A percentile compares a stretch with the other conserved stretches of the same genome.
phyloP scores from a whole-genome alignment of 345 rosid species.

The Geranium rotundifolium region DNA sequence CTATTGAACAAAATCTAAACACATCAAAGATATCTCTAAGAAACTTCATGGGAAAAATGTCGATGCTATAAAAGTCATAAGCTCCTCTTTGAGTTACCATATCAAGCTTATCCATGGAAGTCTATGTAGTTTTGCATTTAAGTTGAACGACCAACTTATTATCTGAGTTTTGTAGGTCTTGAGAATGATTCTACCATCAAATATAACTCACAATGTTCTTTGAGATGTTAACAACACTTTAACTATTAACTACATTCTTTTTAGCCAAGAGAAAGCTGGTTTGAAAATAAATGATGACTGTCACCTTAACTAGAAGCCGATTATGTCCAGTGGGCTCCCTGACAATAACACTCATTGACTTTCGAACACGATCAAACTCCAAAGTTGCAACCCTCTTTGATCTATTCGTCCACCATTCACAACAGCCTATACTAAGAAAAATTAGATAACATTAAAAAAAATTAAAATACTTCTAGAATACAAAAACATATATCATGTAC shows the following conservation, averaged over 20 bases:
- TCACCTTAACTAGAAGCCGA: constrained; percentile 81
- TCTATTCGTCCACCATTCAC: constrained; percentile 74
- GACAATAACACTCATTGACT: constrained; percentile 82
- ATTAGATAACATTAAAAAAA: constrained; percentile 1
- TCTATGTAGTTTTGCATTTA: no score
- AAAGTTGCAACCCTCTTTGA: constrained; percentile 63
- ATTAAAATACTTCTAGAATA: neutral
- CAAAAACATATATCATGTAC: neutral
- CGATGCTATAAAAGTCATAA: no score
- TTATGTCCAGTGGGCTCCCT: constrained; percentile 49
- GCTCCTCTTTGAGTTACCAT: no score
- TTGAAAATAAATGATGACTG: constrained; percentile 1
- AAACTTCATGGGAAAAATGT: no score
- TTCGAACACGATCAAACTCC: constrained; percentile 82
- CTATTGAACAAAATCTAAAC: no score
- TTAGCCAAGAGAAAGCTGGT: neutral
- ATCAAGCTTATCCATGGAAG: no score
- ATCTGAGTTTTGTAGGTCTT: no score
- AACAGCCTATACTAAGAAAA: constrained; percentile 34
- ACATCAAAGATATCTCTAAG: no score
- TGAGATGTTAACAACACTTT: no score
- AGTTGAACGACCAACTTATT: no score
- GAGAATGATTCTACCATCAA: no score
- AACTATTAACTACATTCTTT: neutral
- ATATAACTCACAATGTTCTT: no score